Base-by-base conservation (phyloP, 108 stramenopile species). In the Nannochloropsis salina region DNA sequence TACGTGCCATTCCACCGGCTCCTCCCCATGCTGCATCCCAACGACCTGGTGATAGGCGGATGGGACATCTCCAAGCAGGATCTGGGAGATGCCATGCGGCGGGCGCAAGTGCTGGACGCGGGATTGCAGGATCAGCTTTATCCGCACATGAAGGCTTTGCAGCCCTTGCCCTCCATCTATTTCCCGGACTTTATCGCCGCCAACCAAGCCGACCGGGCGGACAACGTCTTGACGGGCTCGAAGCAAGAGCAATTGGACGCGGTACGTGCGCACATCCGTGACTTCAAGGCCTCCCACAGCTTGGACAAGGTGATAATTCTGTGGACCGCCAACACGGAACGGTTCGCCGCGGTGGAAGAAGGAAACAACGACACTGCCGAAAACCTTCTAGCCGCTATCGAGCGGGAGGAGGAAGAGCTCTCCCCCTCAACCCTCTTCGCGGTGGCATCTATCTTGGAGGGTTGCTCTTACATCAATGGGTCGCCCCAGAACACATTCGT, bases 311-410 rank as follows among this genome's bases (percentile, higher is more conserved):
- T 98, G 41, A 94, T 98, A 83, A 85, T 99, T 12, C 90, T 98
- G 81, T 99, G 98, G 98, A 97, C 98, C 42, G 98, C 98, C 91
- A 99, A 97, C 92, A 99, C 98, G 18, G 98, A 99, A 86, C 95
- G 98, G 42, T 99, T 96, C 84, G 92, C 95, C 12, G 94, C 93
- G 61, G 91, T 99, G 41, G 94, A 94, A 87, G 95, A 93, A 83
- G 98, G 97, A 42, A 92, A 97, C 82, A 97, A 99, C 91, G 97
- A 97, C 89, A 96, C 96, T 8, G 94, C 95, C 8, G 94, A 95
- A 21, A 86, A 43, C 20, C 87, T 99, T 44, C 88, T 98, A 80
- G 90, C 86, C 3, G 92, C 95, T 84, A 98, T 99, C 89, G 86
- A 94, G 85, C 94, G 93, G 84, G 94, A 93, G 42, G 96, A 96